Percentiles rank a stretch among this genome's conserved stretches.
Evolutionary conservation across 2,329 filamentous ascomycete genomes (phyloP).

Genomic region (Xylariaceae sp.): DNA sequence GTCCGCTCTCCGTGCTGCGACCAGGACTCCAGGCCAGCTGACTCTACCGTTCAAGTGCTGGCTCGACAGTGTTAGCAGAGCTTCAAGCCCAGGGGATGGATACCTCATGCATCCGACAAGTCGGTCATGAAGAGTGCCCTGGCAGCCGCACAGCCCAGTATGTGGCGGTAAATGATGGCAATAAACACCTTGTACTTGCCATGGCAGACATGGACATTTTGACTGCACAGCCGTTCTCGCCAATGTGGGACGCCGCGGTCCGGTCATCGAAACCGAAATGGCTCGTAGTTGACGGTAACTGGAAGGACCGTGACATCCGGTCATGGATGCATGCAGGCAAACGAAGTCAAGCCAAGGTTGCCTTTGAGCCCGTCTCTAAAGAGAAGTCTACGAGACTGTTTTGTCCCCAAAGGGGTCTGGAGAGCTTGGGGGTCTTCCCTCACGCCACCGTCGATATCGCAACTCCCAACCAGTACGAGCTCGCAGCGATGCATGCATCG

Average conservation of each 20-base stretch:
- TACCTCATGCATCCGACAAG: slow-evolving; percentile 54
- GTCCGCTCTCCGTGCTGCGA: slow-evolving; percentile 24
- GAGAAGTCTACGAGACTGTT: slow-evolving; percentile 73
- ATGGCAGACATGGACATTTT: slow-evolving; percentile 96
- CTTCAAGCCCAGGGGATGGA: slow-evolving; percentile 61
- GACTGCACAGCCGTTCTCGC: slow-evolving; percentile 46
- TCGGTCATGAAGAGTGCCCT: slow-evolving; percentile 43
- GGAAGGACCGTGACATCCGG: slow-evolving; percentile 60
- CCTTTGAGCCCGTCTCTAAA: slow-evolving; percentile 85
- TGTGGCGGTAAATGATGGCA: slow-evolving; percentile 77
- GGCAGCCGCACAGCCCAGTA: slow-evolving; percentile 79
- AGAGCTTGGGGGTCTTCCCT: slow-evolving; percentile 50
- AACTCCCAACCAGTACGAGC: slow-evolving; percentile 79
- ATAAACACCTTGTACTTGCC: slow-evolving; percentile 79
- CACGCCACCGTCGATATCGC: slow-evolving; percentile 62
- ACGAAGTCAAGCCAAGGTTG: slow-evolving; percentile 52
- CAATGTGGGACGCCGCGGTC: slow-evolving; percentile 57
- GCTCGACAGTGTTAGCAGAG: slow-evolving; percentile 63
- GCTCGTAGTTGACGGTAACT: slow-evolving; percentile 84
- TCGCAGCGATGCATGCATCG: slow-evolving; percentile 69
- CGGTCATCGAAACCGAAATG: slow-evolving; percentile 58
- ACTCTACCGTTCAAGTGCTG: slow-evolving; percentile 47
- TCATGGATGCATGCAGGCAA: slow-evolving; percentile 62
- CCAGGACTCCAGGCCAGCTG: neutral
- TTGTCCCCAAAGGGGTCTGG: slow-evolving; percentile 33